A percentile compares a stretch with the other conserved stretches of the same genome.
phyloP scores from a whole-genome alignment of 345 rosid genomes.

The Corchorus capsularis region DNA sequence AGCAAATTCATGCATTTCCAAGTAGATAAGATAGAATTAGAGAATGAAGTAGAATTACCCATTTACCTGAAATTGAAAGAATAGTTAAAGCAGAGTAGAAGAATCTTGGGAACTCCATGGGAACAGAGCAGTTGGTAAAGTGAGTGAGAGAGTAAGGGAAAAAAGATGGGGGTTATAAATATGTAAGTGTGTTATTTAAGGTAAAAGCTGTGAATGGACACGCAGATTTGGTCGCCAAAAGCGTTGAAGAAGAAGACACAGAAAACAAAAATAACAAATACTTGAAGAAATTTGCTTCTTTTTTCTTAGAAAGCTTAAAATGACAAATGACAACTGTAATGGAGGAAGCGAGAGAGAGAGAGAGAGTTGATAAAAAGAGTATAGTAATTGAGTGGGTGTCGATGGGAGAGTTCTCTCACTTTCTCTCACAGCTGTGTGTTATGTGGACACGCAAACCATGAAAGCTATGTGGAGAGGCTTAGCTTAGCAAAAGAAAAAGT shows the following conservation, averaged over 20 bases:
- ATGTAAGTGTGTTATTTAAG: background rate
- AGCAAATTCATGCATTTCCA: background rate
- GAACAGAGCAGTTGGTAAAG: background rate
- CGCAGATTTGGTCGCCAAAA: slow-evolving; percentile 1
- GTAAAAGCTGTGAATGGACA: background rate
- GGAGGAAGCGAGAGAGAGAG: background rate
- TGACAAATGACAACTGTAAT: slow-evolving; percentile 6
- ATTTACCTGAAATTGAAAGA: slow-evolving; percentile 49
- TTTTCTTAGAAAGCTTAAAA: background rate
- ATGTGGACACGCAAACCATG: background rate
- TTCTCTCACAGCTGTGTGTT: background rate
- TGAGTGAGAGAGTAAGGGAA: background rate
- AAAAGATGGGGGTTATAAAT: background rate
- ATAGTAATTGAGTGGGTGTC: background rate
- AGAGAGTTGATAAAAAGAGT: background rate
- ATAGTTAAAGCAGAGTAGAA: slow-evolving; percentile 21
- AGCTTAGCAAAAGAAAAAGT: background rate
- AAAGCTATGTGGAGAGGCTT: background rate
- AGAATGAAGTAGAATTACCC: background rate
- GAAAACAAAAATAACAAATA: background rate
- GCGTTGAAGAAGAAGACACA: background rate
- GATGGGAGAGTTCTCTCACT: too few species aligned
- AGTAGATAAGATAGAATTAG: background rate
- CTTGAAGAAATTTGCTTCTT: background rate
- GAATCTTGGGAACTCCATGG: slow-evolving; percentile 22